These are phyloP conservation scores for Gossypium gossypioides DNA, from an alignment of 441 rosid species.

Conservation along the genomic window DNA sequence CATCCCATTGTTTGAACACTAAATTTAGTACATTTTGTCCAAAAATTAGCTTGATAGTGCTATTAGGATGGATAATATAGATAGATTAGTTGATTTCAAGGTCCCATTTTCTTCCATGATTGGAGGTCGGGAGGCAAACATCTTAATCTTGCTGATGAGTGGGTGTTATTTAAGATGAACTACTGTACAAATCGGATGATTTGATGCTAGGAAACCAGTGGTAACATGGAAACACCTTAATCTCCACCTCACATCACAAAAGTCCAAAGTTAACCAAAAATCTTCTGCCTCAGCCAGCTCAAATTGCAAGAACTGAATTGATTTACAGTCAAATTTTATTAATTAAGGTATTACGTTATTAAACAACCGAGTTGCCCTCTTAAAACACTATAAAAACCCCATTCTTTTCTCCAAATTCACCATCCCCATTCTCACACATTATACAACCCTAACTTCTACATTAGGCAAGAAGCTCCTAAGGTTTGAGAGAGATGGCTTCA, in stretches of 20 bases:
- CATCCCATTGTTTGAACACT: too few species aligned
- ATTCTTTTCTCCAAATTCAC: background rate
- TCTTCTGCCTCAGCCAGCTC: background rate
- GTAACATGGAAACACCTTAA: constrained; percentile 14
- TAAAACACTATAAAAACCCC: background rate
- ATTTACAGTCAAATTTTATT: background rate
- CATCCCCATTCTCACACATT: background rate
- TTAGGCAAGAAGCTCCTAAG: background rate
- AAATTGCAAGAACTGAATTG: background rate
- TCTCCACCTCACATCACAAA: constrained; percentile 21
- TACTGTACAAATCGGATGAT: background rate
- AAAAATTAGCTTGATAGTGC: background rate
- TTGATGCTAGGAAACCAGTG: background rate
- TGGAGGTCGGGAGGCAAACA: too few species aligned
- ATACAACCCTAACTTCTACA: background rate
- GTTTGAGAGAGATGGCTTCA: background rate
- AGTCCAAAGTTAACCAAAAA: background rate
- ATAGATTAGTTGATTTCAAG: too few species aligned
- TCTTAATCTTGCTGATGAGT: too few species aligned
- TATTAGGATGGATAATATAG: background rate
- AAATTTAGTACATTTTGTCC: background rate
- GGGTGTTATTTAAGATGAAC: background rate
- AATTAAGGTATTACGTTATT: too few species aligned
- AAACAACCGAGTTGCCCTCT: too few species aligned
- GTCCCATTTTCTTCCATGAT: too few species aligned